Evolutionary conservation across 805 yeast species (phyloP), one percentile per base, ranked within the genome.

Genomic region (Blastobotrys chiropterorum): DNA sequence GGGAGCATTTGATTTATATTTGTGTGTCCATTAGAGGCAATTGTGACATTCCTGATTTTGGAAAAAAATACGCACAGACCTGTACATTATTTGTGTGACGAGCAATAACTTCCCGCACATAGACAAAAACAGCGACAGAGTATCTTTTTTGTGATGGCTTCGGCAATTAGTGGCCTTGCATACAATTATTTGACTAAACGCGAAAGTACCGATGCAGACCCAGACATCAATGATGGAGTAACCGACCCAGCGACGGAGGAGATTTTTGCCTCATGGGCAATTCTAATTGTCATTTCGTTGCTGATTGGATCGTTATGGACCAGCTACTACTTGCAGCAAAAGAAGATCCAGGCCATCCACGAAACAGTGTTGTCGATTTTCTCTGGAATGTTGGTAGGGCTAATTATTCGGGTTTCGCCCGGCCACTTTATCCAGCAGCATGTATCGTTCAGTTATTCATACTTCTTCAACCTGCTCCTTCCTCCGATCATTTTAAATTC

Each of bases 361-460:
- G 99, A 94, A 71, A 94, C 99, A 0, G 98, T 94, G 40, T 72
- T 95, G 44, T 89, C 98, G 1, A 94, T 94, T 53, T 90, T 94
- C 66, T 90, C 92, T 62, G 99, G 99, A 17, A 90, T 89, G 98
- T 75, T 89, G 46, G 96, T 94, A 22, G 99, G 99, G 0, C 68
- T 95, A 34, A 79, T 94, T 19, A 90, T 95, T 54, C 78, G 99
- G 60, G 76, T 92, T 19, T 78, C 89, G 2, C 99, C 99, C 0
- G 99, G 99, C 46, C 97, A 90, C 67, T 90, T 89, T 68, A 95
- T 94, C 61, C 99, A 95, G 71, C 96, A 90, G 63, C 89, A 96
- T 3, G 97, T 94, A 48, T 90, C 95, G 53, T 94, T 94, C 76
- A 92, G 92, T 61, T 87, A 95, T 31, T 80, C 94, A 30, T 92